phyloP scores from a whole-genome alignment of 164 flowering plant species.

The Umbilicus rupestris region DNA sequence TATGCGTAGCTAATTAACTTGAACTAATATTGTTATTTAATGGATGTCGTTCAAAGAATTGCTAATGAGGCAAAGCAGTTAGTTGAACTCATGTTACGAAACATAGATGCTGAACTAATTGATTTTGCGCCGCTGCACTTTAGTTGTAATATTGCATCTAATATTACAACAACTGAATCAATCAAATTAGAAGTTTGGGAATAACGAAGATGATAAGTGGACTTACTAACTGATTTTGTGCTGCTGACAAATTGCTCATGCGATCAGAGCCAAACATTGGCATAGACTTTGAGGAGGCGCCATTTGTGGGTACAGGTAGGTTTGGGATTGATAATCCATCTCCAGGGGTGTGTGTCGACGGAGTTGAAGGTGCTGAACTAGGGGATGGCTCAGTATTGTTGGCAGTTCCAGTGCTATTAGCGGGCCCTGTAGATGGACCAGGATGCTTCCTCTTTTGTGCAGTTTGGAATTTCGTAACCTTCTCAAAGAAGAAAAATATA shows the following conservation, averaged over 20 bases:
- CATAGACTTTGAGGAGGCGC: conserved; percentile 25
- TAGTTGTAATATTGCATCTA: no score
- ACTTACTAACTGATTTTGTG: conserved; percentile 26
- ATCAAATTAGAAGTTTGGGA: neutral
- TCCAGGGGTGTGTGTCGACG: conserved; percentile 33
- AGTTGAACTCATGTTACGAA: neutral
- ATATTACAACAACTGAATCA: no score
- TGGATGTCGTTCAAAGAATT: neutral
- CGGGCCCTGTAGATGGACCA: conserved; percentile 34
- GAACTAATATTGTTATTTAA: neutral
- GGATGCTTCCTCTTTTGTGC: conserved; percentile 36
- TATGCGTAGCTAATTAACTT: neutral
- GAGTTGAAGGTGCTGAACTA: conserved; percentile 30
- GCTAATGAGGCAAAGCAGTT: neutral
- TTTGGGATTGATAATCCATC: conserved; percentile 24
- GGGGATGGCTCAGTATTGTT: conserved; percentile 31
- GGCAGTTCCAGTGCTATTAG: conserved; percentile 34
- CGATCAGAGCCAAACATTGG: conserved; percentile 36
- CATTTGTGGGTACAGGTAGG: conserved; percentile 20
- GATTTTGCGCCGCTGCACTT: no score
- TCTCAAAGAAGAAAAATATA: neutral
- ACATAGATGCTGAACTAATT: no score
- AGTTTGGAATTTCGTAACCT: conserved; percentile 32
- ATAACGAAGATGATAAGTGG: neutral
- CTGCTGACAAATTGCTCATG: conserved; percentile 21